phyloP scores from a whole-genome alignment of 2,329 filamentous ascomycete species.

The Fusarium sp. region DNA sequence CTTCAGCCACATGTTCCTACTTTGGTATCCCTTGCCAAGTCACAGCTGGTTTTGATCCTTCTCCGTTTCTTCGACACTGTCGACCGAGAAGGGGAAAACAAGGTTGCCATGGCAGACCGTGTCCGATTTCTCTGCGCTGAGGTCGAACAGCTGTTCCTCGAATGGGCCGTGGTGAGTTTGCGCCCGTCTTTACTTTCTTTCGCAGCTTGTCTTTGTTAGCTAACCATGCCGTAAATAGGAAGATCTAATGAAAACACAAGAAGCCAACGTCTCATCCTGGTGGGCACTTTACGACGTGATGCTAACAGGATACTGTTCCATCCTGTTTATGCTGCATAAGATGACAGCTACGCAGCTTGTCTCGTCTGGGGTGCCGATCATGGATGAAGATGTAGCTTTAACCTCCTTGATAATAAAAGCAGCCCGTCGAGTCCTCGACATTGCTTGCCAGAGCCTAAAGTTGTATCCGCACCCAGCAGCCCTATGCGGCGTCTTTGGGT shows the following conservation, averaged over 20 bases:
- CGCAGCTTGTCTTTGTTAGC: not conserved
- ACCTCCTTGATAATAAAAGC: too few relatives aligned
- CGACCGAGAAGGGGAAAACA: not conserved
- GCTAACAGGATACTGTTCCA: not conserved
- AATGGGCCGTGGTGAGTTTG: slow-evolving; percentile 2
- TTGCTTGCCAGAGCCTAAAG: too few relatives aligned
- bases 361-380: too few relatives aligned
- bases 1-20: not conserved
- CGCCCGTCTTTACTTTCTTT: not conserved
- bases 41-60: not conserved
- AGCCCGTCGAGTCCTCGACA: too few relatives aligned
- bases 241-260: not conserved
- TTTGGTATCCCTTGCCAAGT: not conserved
- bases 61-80: slow-evolving; percentile 3
- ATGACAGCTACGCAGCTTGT: not conserved
- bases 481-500: too few relatives aligned
- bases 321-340: slow-evolving; percentile 1
- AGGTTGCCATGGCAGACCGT: not conserved
- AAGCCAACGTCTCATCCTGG: not conserved
- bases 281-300: not conserved
- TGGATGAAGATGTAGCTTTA: too few relatives aligned
- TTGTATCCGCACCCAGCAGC: too few relatives aligned
- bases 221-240: not conserved
- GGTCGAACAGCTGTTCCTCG: not conserved
- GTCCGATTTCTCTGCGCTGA: not conserved